Evolutionary conservation across 768 basidiomycete genomes (phyloP).

Genomic region (Termitomyces sp.): DNA sequence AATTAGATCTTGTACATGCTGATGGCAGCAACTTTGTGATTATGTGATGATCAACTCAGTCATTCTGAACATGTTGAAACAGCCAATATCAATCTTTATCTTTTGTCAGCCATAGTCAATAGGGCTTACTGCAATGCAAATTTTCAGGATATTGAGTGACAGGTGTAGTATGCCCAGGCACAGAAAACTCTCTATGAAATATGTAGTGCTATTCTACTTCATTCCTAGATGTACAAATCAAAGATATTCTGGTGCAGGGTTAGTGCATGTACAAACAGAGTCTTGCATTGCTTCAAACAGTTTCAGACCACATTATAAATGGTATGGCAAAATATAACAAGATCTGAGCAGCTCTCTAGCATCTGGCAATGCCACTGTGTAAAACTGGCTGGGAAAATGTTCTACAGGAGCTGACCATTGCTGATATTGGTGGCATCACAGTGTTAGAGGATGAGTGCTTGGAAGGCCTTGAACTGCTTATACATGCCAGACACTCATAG

Average conservation of each 20-base stretch:
- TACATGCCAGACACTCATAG: too few species aligned
- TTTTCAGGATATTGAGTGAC: conserved; percentile 22
- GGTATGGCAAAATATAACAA: not conserved
- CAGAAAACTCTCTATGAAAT: not conserved
- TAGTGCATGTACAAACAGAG: conserved; percentile 24
- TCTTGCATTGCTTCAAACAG: conserved; percentile 13
- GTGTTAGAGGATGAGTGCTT: not conserved
- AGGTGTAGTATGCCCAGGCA: conserved; percentile 27
- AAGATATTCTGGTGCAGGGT: conserved; percentile 24
- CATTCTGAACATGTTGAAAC: not conserved
- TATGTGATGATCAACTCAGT: not conserved
- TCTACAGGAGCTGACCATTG: not conserved
- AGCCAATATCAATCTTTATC: conserved; percentile 4
- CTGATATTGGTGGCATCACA: not conserved
- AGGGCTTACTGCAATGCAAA: not conserved
- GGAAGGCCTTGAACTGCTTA: too few species aligned
- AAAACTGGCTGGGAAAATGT: not conserved
- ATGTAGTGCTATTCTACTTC: too few species aligned
- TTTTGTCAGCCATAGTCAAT: conserved; percentile 4
- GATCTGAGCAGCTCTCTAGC: not conserved
- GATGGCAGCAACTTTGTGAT: conserved; percentile 2
- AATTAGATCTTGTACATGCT: conserved; percentile 24
- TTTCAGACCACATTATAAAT: not conserved
- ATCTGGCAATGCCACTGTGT: not conserved
- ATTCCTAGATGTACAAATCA: conserved; percentile 23